These are phyloP conservation scores for Ceratocystis colombiana DNA, from an alignment of 2,329 filamentous ascomycete genomes.

Conservation along the genomic window DNA sequence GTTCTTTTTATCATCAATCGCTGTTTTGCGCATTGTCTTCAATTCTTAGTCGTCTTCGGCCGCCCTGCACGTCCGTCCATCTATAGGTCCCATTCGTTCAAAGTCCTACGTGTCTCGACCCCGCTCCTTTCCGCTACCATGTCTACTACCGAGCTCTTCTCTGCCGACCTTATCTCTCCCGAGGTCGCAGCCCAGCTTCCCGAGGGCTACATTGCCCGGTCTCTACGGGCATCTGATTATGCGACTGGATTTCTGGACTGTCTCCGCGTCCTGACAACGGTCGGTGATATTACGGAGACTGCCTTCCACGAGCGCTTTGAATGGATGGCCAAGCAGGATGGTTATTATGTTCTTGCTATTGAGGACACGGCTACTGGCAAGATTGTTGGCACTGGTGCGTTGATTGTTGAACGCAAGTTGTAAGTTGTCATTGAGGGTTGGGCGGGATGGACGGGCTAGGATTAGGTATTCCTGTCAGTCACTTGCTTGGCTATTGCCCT, in stretches of 20 bases:
- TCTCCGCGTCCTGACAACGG: conserved; percentile 79
- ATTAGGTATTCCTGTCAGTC: background rate
- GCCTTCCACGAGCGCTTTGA: conserved; percentile 72
- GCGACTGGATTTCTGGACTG: conserved; percentile 78
- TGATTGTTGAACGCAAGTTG: conserved; percentile 94
- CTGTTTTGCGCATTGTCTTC: too few relatives aligned
- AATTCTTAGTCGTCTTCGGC: background rate
- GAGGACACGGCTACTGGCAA: conserved; percentile 53
- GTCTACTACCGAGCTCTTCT: conserved; percentile 48
- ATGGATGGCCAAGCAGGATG: conserved; percentile 63
- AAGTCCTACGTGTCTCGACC: background rate
- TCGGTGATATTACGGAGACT: conserved; percentile 70
- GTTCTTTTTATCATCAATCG: too few relatives aligned
- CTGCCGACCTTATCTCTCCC: conserved; percentile 64
- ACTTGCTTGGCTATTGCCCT: background rate
- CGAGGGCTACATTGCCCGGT: conserved; percentile 69
- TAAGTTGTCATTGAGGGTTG: conserved; percentile 37
- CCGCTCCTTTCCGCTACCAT: conserved; percentile 8
- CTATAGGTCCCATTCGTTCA: background rate
- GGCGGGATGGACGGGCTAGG: background rate
- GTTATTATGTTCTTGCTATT: conserved; percentile 81
- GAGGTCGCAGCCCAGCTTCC: conserved; percentile 63
- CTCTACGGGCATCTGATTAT: conserved; percentile 70
- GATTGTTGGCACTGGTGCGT: conserved; percentile 80
- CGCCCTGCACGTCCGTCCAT: background rate